Conservation (phyloP, 768 basidiomycete genomes). For the Wakefieldia striispora region DNA sequence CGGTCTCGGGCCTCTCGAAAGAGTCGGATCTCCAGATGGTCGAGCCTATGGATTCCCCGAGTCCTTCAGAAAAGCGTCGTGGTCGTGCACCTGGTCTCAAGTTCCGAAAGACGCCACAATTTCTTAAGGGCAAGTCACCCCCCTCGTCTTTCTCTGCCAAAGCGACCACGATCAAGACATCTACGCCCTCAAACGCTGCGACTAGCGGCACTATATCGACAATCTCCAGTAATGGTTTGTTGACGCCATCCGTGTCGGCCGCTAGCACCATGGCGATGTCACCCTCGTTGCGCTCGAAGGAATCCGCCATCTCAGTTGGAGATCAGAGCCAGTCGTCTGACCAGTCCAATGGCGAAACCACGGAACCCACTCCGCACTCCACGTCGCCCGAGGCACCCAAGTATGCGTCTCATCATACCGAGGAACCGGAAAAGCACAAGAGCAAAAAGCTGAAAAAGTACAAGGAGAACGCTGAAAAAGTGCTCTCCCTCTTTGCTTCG, state of each 20-base stretch:
- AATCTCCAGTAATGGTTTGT: conserved; percentile 45
- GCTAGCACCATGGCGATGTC: conserved; percentile 45
- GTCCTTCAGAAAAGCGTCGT: conserved; percentile 53
- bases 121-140: conserved; percentile 72
- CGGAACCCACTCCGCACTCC: conserved; percentile 22
- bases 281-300: conserved; percentile 78
- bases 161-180: conserved; percentile 34
- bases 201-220: conserved; percentile 35
- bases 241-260: conserved; percentile 64
- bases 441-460: conserved; percentile 81
- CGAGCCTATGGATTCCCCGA: conserved; percentile 43
- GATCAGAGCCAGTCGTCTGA: conserved; percentile 71
- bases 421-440: conserved; percentile 59
- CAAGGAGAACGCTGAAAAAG: conserved; percentile 84
- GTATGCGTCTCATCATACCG: conserved; percentile 27
- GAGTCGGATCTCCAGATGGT: conserved; percentile 44
- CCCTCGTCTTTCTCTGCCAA: conserved; percentile 36
- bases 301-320: conserved; percentile 73
- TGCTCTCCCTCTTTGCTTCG: conserved; percentile 77
- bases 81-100: conserved; percentile 68
- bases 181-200: conserved; percentile 44
- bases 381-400: conserved; percentile 34
- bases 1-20: conserved; percentile 58
- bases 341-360: conserved; percentile 56
- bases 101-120: conserved; percentile 73